A percentile compares a stretch with the other conserved stretches of the same genome.
These are phyloP conservation scores for Helenozyma rhizophorensis DNA, from an alignment of 805 yeast genomes.

Conservation along the genomic window DNA sequence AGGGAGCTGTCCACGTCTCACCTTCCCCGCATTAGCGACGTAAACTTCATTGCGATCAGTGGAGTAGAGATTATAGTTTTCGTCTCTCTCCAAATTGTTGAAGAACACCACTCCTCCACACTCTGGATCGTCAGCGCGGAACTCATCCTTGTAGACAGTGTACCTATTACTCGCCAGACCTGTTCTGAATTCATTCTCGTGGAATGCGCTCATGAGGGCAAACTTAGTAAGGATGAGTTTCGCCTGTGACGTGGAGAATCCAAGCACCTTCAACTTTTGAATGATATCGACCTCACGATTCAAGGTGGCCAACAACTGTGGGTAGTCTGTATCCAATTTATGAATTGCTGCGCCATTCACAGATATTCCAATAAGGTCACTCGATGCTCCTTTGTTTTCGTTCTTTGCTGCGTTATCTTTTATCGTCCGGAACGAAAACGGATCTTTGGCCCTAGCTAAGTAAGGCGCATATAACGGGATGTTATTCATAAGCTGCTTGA, in stretches of 20 bases:
- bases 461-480: slow-evolving; percentile 12
- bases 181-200: slow-evolving; percentile 29
- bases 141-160: slow-evolving; percentile 24
- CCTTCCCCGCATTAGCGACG: slow-evolving; percentile 18
- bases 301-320: slow-evolving; percentile 39
- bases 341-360: slow-evolving; percentile 65
- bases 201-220: slow-evolving; percentile 38
- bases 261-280: slow-evolving; percentile 21
- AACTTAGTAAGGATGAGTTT: slow-evolving; percentile 31
- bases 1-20: slow-evolving; percentile 55
- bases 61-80: slow-evolving; percentile 44
- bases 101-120: slow-evolving; percentile 56
- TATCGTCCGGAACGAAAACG: slow-evolving; percentile 3
- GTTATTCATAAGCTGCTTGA: slow-evolving; percentile 6
- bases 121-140: slow-evolving; percentile 8
- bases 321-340: slow-evolving; percentile 40
- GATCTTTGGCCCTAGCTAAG: slow-evolving; percentile 1
- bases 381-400: slow-evolving; percentile 32
- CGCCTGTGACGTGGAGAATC: slow-evolving; percentile 29
- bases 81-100: slow-evolving; percentile 71
- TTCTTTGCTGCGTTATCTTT: slow-evolving; percentile 24
- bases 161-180: slow-evolving; percentile 37
- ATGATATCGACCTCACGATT: slow-evolving; percentile 22
- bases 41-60: slow-evolving; percentile 43
- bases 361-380: slow-evolving; percentile 48